phyloP scores from a whole-genome alignment of 1,284 basidiomycete genomes.

The Cystobasidiaceae sp. region DNA sequence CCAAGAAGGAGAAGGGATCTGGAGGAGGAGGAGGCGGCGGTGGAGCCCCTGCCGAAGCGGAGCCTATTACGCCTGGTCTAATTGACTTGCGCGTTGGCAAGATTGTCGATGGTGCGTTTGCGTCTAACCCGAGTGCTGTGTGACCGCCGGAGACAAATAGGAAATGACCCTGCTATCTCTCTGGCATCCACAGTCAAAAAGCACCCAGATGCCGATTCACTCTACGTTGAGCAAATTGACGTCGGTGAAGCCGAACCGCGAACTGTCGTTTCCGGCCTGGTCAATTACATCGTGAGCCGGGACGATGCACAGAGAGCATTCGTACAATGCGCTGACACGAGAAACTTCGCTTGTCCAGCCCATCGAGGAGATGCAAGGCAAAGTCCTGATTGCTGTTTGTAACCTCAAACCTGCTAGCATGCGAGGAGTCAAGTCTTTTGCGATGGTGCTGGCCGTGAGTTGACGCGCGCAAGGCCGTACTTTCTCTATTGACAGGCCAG shows the following conservation, averaged over 20 bases:
- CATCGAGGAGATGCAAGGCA: constrained; percentile 61
- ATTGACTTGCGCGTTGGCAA: constrained; percentile 74
- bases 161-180: background rate
- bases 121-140: background rate
- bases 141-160: too few relatives aligned
- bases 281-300: constrained; percentile 81
- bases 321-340: background rate
- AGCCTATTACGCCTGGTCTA: constrained; percentile 49
- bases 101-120: constrained; percentile 74
- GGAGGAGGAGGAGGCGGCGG: constrained; percentile 46
- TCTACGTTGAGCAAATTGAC: constrained; percentile 80
- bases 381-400: constrained; percentile 79
- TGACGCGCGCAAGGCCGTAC: background rate
- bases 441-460: constrained; percentile 86
- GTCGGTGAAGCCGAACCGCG: constrained; percentile 85
- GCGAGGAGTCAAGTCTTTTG: constrained; percentile 92
- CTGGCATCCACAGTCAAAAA: constrained; percentile 87
- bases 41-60: constrained; percentile 42
- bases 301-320: background rate
- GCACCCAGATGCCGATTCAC: constrained; percentile 86
- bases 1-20: constrained; percentile 48
- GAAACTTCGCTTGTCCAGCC: background rate
- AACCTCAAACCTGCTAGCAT: constrained; percentile 93
- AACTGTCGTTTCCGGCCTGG: constrained; percentile 89
- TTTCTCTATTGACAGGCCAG: too few relatives aligned